These are phyloP conservation scores for Rhizopogon vulgaris DNA, from an alignment of 768 basidiomycete genomes.

Conservation along the genomic window DNA sequence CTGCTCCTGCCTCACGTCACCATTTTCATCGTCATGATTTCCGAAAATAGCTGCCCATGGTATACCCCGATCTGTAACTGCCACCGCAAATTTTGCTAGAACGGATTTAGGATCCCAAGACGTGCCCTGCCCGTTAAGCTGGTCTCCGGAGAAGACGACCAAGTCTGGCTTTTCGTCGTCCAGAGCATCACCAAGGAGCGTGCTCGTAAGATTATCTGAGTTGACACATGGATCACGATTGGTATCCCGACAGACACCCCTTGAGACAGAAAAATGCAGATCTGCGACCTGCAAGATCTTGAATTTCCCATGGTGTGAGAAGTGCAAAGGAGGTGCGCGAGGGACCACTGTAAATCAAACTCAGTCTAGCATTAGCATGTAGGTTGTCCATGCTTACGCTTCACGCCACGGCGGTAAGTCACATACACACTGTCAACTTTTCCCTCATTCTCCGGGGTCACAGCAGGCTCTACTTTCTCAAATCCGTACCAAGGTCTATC, in stretches of 20 bases:
- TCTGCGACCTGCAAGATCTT: constrained; percentile 91
- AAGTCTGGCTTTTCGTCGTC: constrained; percentile 84
- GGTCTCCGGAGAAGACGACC: constrained; percentile 90
- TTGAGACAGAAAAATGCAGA: constrained; percentile 83
- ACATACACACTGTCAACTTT: constrained; percentile 52
- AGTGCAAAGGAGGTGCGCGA: constrained; percentile 72
- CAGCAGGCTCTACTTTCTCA: constrained; percentile 57
- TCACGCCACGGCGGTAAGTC: constrained; percentile 67
- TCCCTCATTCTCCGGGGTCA: constrained; percentile 37
- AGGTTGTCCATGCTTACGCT: constrained; percentile 40
- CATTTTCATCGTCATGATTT: constrained; percentile 86
- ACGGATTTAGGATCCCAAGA: constrained; percentile 88
- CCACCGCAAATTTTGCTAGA: constrained; percentile 79
- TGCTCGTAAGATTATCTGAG: constrained; percentile 77
- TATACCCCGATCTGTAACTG: constrained; percentile 67
- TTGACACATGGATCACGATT: constrained; percentile 40
- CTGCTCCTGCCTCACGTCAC: constrained; percentile 56
- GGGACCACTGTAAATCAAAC: constrained; percentile 46
- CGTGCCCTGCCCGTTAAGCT: constrained; percentile 86
- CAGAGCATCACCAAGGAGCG: constrained; percentile 64
- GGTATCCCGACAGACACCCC: constrained; percentile 75
- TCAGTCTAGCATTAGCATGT: neutral
- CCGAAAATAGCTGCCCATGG: constrained; percentile 94
- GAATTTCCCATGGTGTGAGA: constrained; percentile 78
- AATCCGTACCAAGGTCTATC: constrained; percentile 85